phyloP scores from a whole-genome alignment of 345 rosid species.

The Hibiscus syriacus region DNA sequence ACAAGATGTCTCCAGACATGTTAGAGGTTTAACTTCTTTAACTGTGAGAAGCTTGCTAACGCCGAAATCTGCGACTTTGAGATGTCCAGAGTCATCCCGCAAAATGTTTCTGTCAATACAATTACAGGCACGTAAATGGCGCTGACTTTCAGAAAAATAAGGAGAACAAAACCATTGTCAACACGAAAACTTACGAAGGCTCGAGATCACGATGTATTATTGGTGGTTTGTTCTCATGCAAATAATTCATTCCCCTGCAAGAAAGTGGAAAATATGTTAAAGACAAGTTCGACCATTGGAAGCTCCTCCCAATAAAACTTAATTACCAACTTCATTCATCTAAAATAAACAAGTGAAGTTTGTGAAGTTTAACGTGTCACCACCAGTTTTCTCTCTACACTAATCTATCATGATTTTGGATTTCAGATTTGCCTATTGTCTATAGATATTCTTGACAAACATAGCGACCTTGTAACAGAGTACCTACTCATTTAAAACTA shows the following conservation, averaged over 20 bases:
- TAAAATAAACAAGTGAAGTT: neutral
- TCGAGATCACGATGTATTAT: conserved; percentile 97
- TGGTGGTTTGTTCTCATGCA: conserved; percentile 85
- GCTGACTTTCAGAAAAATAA: conserved; percentile 27
- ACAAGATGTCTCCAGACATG: conserved; percentile 58
- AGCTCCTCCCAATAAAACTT: neutral
- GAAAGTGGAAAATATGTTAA: conserved; percentile 3
- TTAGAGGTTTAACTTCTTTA: conserved; percentile 73
- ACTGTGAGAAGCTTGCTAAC: conserved; percentile 86
- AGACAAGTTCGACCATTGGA: neutral
- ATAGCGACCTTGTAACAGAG: neutral
- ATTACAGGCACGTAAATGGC: conserved; percentile 29
- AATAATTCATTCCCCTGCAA: conserved; percentile 89
- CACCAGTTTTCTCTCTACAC: neutral
- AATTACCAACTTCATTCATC: neutral
- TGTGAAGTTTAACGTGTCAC: neutral
- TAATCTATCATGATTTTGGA: neutral
- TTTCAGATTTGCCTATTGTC: neutral
- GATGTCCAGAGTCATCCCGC: conserved; percentile 89
- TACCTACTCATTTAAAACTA: neutral
- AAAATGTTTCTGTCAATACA: conserved; percentile 64
- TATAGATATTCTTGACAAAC: neutral
- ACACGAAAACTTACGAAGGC: conserved; percentile 82
- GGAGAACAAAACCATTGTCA: neutral
- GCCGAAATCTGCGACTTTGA: conserved; percentile 97